Evolutionary conservation across 2,329 filamentous ascomycete genomes (phyloP), one percentile per base, ranked within the genome.

Genomic region (Fusarium odoratissimum): DNA sequence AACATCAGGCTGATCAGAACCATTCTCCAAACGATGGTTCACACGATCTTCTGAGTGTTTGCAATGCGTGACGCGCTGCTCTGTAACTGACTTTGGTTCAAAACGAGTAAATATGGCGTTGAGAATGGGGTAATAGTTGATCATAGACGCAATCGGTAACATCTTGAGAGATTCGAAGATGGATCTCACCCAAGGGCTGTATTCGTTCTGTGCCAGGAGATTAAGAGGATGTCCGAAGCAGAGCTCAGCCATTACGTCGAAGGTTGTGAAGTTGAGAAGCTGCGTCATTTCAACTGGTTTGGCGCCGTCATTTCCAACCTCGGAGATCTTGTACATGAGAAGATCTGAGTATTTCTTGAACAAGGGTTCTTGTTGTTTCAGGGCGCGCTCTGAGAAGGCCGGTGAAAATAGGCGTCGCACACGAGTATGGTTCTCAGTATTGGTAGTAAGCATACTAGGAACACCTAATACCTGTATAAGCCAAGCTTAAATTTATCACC

Each of bases 211-310:
- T 25, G 78, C 69, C 1, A 80, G 71, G 1, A 77, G 73, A 1
- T 71, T 69, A 5, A 80, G 79, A 1, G 71, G 62, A 4, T 75
- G 75, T 1, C 79, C 78, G 17, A 80, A 79, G 23, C 68, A 74
- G 0, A 80, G 63, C 41, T 79, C 76, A 1, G 67, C 62, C 31
- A 80, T 69, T 1, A 75, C 56, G 25, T 81, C 79, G 14, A 81
- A 81, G 0, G 79, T 80, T 0, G 76, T 64, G 25, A 71, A 71
- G 52, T 71, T 71, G 17, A 71, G 46, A 0, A 71, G 21, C 3
- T 51, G 56, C 0, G 62, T 63, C 52, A 71, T 71, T 2, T 71
- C 67, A 1, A 71, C 13, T 4, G 67, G 52, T 0, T 64, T 71
- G 0, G 17, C 23, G 4, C 67, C 69, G 3, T 64, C 54, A 2